Base-by-base conservation (phyloP, 2,329 filamentous ascomycete genomes). In the Diplodia corticola region DNA sequence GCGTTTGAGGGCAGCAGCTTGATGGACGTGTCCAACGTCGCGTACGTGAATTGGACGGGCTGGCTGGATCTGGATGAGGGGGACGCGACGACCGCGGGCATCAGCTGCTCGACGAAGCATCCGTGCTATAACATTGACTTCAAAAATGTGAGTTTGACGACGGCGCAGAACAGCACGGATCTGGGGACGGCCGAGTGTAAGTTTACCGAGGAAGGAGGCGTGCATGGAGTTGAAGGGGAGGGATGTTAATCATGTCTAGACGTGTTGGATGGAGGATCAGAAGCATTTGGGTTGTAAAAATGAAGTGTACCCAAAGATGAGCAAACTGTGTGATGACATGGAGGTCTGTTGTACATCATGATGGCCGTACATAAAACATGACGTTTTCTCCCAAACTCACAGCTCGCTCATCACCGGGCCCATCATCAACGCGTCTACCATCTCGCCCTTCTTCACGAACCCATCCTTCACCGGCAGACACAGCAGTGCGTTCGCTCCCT, bases 401-500 rank as follows among this genome's bases (percentile, higher is more conserved):
- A 44, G n/a, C 59, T 73, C 71, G 66, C 75, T 75, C 28, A 77
- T 70, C 60, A 86, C 72, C 67, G 74, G 75, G 2, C 87, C 87
- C 88, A 98, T 93, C 73, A 98, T 76, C 72, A 97, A 79, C 10
- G 93, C 94, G 68, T 94, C 88, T 4, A 93, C 88, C 72, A 83
- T 87, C 63, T 85, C 80, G 0, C 93, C 93, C 74, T 90, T 91
- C 54, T 81, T 83, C 65, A 93, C 74, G n/a, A 82, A 82, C 5
- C 87, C 88, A 37, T 88, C 82, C 2, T 87, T 86, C 40, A 84
- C 82, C 0, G 91, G 90, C 79, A 96, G 80, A 71, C 90, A 91
- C 26, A 98, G 79, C 72, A 99, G 78, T 4, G 91, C 92, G 81
- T 99, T 99, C 2, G 95, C 94, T 22, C 90, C 89, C 68, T 89